A percentile compares a stretch with the other conserved stretches of the same genome.
Evolutionary conservation across 2,329 filamentous ascomycete genomes (phyloP).

Genomic region (Epicoccum sorghinum): DNA sequence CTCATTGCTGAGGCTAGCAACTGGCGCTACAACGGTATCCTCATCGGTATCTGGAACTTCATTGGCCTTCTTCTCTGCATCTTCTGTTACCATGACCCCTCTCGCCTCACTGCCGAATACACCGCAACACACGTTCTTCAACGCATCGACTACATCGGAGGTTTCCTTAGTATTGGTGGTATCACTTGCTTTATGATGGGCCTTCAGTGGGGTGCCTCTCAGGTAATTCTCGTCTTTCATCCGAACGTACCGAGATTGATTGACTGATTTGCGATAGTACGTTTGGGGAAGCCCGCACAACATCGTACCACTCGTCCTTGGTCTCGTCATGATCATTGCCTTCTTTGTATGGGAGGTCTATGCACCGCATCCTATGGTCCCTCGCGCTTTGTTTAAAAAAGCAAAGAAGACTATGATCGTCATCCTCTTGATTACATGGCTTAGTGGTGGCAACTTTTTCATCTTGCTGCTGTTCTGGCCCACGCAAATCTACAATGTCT

Average conservation of each 20-base stretch:
- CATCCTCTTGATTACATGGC: conserved; percentile 43
- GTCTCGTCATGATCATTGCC: conserved; percentile 53
- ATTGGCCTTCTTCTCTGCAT: conserved; percentile 59
- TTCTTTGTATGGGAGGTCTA: conserved; percentile 59
- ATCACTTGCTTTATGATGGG: conserved; percentile 47
- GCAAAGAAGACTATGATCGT: conserved; percentile 39
- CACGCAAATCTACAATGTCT: conserved; percentile 42
- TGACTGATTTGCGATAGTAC: conserved; percentile 58
- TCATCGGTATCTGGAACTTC: conserved; percentile 60
- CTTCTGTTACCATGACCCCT: conserved; percentile 52
- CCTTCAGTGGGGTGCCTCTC: conserved; percentile 46
- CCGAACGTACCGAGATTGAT: conserved; percentile 12
- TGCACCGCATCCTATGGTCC: conserved; percentile 54
- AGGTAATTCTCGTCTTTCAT: conserved; percentile 20
- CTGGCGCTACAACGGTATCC: conserved; percentile 63
- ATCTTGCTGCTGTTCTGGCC: conserved; percentile 45
- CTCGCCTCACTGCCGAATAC: conserved; percentile 48
- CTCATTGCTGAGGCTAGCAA: conserved; percentile 57
- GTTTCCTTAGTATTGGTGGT: conserved; percentile 37
- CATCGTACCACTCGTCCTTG: conserved; percentile 61
- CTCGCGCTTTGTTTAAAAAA: conserved; percentile 40
- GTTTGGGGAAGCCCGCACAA: conserved; percentile 63
- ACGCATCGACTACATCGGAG: conserved; percentile 43
- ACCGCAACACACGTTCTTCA: conserved; percentile 37
- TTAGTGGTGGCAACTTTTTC: conserved; percentile 45